Evolutionary conservation across 495 filamentous ascomycete species (phyloP).

Genomic region (Physcia stellaris): DNA sequence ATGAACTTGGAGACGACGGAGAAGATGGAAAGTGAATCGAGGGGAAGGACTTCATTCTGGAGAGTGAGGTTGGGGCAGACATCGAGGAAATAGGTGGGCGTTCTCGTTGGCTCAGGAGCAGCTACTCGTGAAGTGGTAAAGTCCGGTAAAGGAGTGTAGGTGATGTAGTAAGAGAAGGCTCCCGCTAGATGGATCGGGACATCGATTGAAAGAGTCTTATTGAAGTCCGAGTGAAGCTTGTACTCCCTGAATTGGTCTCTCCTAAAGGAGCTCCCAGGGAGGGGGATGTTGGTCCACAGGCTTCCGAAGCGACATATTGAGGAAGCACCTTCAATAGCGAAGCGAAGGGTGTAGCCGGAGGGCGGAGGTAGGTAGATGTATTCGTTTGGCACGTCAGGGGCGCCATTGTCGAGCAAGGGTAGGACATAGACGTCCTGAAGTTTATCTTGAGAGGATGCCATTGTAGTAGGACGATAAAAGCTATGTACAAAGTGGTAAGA

Average conservation of each 20-base stretch:
- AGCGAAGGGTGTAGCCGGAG: conserved; percentile 61
- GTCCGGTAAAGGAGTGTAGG: conserved; percentile 73
- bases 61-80: conserved; percentile 73
- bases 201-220: conserved; percentile 76
- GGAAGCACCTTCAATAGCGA: conserved; percentile 90
- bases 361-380: conserved; percentile 86
- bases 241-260: conserved; percentile 70
- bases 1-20: conserved; percentile 98
- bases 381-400: conserved; percentile 74
- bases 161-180: conserved; percentile 90
- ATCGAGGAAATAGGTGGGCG: conserved; percentile 77
- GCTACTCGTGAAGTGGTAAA: conserved; percentile 46
- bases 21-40: conserved; percentile 79
- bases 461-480: not conserved
- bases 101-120: conserved; percentile 45
- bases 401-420: conserved; percentile 79
- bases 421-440: conserved; percentile 58
- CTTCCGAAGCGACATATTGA: conserved; percentile 89
- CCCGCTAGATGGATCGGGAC: conserved; percentile 73
- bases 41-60: conserved; percentile 51
- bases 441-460: not conserved
- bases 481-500: not conserved
- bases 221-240: conserved; percentile 84
- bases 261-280: conserved; percentile 55
- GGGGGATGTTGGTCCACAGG: conserved; percentile 90